Evolutionary conservation across 2,329 filamentous ascomycete genomes (phyloP).

Genomic region (Penicillium decumbens): DNA sequence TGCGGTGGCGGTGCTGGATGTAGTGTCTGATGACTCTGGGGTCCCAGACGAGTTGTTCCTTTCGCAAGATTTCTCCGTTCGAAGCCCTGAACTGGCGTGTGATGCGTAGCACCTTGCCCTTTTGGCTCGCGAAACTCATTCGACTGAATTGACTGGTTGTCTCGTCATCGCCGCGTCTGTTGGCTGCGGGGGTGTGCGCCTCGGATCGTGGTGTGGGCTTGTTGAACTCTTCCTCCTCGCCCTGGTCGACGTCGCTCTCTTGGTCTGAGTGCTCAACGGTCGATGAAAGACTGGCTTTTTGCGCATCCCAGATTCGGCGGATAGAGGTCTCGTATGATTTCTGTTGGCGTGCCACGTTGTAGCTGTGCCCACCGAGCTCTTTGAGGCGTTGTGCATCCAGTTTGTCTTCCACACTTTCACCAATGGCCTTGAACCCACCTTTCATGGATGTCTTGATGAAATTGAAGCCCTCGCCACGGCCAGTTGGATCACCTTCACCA

Average conservation of each 20-base stretch:
- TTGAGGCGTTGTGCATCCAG: constrained; percentile 70
- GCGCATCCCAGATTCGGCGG: constrained; percentile 83
- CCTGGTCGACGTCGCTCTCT: constrained; percentile 59
- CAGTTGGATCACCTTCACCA: constrained; percentile 90
- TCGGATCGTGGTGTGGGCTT: constrained; percentile 64
- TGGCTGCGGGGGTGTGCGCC: constrained; percentile 55
- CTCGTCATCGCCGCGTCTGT: constrained; percentile 61
- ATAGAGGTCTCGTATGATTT: constrained; percentile 89
- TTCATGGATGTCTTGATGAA: constrained; percentile 99
- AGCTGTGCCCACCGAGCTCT: constrained; percentile 79
- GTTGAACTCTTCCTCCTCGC: constrained; percentile 47
- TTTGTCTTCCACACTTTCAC: constrained; percentile 81
- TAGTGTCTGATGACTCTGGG: constrained; percentile 86
- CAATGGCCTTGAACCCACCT: constrained; percentile 86
- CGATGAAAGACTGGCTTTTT: constrained; percentile 73
- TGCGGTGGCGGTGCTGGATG: constrained; percentile 67
- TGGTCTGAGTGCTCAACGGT: constrained; percentile 68
- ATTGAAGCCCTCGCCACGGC: constrained; percentile 87
- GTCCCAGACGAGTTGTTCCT: constrained; percentile 65
- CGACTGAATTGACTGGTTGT: constrained; percentile 73
- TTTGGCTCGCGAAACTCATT: constrained; percentile 64
- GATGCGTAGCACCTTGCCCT: constrained; percentile 68
- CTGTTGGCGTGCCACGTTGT: constrained; percentile 94
- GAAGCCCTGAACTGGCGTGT: constrained; percentile 61
- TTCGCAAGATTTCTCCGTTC: constrained; percentile 59